phyloP scores from a whole-genome alignment of 306 rosid genomes.

The Sesbania bispinosa region DNA sequence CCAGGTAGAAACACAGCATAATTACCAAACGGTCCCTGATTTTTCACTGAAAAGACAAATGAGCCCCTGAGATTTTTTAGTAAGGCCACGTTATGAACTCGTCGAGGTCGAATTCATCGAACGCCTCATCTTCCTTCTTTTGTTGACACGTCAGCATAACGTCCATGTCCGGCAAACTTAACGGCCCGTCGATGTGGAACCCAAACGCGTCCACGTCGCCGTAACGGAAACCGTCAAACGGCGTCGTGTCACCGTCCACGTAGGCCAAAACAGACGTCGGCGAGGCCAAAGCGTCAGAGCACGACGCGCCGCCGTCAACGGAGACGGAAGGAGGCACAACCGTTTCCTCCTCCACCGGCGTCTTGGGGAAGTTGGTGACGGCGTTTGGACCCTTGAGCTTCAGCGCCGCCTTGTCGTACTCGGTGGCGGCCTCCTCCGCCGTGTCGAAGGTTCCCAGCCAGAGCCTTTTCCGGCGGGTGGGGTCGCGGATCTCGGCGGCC shows the following conservation, averaged over 20 bases:
- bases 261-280: slow-evolving; percentile 64
- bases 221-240: slow-evolving; percentile 33
- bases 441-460: slow-evolving; percentile 91
- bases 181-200: slow-evolving; percentile 47
- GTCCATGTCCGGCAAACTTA: slow-evolving; percentile 36
- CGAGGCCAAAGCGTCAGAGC: slow-evolving; percentile 34
- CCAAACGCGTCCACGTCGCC: slow-evolving; percentile 40
- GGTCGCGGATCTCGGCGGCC: slow-evolving; percentile 98
- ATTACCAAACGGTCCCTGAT: slow-evolving; percentile 34
- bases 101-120: slow-evolving; percentile 65
- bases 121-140: slow-evolving; percentile 44
- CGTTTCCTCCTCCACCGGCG: not conserved
- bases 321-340: too few species aligned
- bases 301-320: slow-evolving; percentile 9
- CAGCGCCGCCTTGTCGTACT: slow-evolving; percentile 73
- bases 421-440: slow-evolving; percentile 87
- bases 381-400: slow-evolving; percentile 72
- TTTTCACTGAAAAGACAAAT: not conserved
- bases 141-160: slow-evolving; percentile 37
- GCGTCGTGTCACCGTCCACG: slow-evolving; percentile 23
- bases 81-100: slow-evolving; percentile 50
- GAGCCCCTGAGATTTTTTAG: not conserved
- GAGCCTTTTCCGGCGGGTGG: slow-evolving; percentile 56
- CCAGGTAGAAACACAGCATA: not conserved
- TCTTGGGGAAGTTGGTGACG: slow-evolving; percentile 55